Percentiles rank a stretch among this genome's conserved stretches.
Conservation (phyloP, 768 basidiomycete genomes). For the Cytidiella melzeri region DNA sequence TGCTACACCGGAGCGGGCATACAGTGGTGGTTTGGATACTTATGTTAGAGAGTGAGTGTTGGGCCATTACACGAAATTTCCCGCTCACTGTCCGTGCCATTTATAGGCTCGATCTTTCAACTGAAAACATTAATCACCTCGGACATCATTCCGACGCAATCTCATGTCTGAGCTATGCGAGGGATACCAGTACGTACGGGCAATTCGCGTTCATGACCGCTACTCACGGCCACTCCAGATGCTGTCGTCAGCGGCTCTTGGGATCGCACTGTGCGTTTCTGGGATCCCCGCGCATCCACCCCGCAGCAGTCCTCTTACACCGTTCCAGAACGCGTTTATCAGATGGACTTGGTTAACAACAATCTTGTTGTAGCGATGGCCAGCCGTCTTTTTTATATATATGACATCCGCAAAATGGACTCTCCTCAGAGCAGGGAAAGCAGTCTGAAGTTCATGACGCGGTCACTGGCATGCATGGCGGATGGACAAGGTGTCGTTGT, state of each 20-base stretch:
- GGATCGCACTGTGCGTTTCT: constrained; percentile 85
- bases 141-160: constrained; percentile 81
- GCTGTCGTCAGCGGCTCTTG: constrained; percentile 81
- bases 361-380: constrained; percentile 92
- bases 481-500: constrained; percentile 70
- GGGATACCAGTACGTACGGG: constrained; percentile 49
- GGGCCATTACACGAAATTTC: too few relatives aligned
- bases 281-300: constrained; percentile 67
- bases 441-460: constrained; percentile 92
- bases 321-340: constrained; percentile 82
- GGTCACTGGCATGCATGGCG: constrained; percentile 86
- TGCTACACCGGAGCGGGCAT: constrained; percentile 58
- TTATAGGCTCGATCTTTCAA: constrained; percentile 67
- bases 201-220: not conserved
- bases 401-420: constrained; percentile 76
- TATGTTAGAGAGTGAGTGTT: constrained; percentile 74
- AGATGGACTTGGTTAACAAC: constrained; percentile 71
- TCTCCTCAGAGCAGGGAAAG: constrained; percentile 83
- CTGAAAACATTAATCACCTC: constrained; percentile 65
- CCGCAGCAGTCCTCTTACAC: constrained; percentile 53
- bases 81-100: too few relatives aligned
- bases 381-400: constrained; percentile 84
- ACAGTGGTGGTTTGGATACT: constrained; percentile 84
- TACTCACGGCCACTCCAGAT: constrained; percentile 36
- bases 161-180: constrained; percentile 67